Evolutionary conservation across 441 rosid genomes (phyloP).

Genomic region (Eruca vesicaria): DNA sequence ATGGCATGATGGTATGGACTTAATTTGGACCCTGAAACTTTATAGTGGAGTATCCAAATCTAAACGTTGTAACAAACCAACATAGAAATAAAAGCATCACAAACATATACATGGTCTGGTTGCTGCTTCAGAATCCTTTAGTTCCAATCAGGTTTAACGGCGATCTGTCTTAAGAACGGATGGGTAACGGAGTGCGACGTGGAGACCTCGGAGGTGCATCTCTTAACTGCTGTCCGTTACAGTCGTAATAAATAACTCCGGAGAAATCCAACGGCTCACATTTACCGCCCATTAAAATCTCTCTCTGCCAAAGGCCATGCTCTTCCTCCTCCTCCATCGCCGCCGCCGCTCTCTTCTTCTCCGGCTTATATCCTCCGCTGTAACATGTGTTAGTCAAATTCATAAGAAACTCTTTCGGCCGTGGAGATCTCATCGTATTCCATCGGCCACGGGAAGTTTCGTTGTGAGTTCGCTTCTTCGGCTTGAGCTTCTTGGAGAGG

Average conservation of each 20-base stretch:
- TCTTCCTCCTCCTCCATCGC: slow-evolving; percentile 35
- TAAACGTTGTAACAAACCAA: background rate
- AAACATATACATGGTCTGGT: background rate
- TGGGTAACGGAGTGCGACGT: slow-evolving; percentile 59
- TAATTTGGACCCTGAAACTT: background rate
- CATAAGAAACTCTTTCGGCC: slow-evolving; percentile 46
- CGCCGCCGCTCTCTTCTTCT: slow-evolving; percentile 38
- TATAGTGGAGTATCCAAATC: background rate
- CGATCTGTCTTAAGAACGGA: slow-evolving; percentile 15
- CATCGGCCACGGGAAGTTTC: background rate
- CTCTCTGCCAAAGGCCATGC: slow-evolving; percentile 77
- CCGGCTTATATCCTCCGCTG: slow-evolving; percentile 14
- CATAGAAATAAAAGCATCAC: background rate
- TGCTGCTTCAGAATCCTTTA: background rate
- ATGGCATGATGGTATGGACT: background rate
- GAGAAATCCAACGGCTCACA: slow-evolving; percentile 90
- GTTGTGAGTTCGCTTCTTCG: slow-evolving; percentile 17
- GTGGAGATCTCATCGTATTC: slow-evolving; percentile 10
- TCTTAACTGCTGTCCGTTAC: slow-evolving; percentile 48
- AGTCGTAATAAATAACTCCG: slow-evolving; percentile 74
- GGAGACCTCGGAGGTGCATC: slow-evolving; percentile 64
- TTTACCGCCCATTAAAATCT: slow-evolving; percentile 82
- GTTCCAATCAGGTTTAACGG: background rate
- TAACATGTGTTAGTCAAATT: slow-evolving; percentile 35
- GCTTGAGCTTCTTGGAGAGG: slow-evolving; percentile 40